Evolutionary conservation across 768 basidiomycete species (phyloP).

Genomic region (Vishniacozyma victoriae): DNA sequence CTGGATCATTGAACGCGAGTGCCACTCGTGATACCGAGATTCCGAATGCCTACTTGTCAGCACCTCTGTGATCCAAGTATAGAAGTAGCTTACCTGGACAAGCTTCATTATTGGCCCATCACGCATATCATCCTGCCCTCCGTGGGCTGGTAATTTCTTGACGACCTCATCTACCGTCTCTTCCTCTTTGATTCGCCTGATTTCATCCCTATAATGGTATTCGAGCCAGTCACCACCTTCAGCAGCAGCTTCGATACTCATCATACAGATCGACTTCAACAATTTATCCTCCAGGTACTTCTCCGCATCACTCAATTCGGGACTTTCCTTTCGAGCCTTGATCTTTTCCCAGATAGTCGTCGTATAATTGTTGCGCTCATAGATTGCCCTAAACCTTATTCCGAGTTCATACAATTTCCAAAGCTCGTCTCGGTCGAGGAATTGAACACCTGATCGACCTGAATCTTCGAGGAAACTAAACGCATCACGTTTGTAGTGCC

Average conservation of each 20-base stretch:
- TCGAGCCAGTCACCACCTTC: constrained; percentile 87
- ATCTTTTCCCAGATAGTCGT: constrained; percentile 63
- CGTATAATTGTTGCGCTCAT: constrained; percentile 65
- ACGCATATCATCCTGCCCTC: constrained; percentile 16
- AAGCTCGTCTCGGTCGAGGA: constrained; percentile 71
- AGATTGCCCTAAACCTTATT: constrained; percentile 78
- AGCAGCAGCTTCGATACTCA: constrained; percentile 75
- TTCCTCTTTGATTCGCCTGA: constrained; percentile 58
- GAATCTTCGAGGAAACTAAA: constrained; percentile 53
- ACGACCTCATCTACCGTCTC: constrained; percentile 40
- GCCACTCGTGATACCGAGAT: constrained; percentile 75
- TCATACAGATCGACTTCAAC: constrained; percentile 52
- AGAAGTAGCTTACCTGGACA: constrained; percentile 69
- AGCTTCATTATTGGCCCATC: constrained; percentile 48
- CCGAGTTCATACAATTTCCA: constrained; percentile 90
- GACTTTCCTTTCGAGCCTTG: constrained; percentile 31
- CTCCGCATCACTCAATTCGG: constrained; percentile 56
- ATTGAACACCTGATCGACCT: constrained; percentile 37
- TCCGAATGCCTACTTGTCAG: constrained; percentile 64
- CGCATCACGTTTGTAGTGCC: constrained; percentile 86
- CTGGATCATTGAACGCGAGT: constrained; percentile 59
- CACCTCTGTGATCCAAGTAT: too few relatives aligned
- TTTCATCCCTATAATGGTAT: constrained; percentile 63
- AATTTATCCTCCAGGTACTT: constrained; percentile 69
- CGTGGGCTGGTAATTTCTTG: constrained; percentile 36